Conservation (phyloP, 2,329 filamentous ascomycete genomes). For the Colletotrichum sojae region DNA sequence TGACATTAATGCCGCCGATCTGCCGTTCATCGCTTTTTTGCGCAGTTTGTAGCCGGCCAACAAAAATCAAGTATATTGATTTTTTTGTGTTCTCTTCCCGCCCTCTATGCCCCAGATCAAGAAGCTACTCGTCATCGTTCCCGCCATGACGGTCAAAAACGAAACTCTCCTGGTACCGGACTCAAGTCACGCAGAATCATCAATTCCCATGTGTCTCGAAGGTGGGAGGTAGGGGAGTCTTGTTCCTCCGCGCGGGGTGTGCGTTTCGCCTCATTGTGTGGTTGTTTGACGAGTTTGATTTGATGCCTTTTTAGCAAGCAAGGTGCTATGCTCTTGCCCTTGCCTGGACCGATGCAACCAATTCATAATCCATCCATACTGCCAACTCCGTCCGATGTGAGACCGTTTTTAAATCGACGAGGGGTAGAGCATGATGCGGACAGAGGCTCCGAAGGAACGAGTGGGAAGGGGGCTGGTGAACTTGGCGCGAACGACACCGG, state of each 20-base stretch:
- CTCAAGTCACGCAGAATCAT: conserved; percentile 39
- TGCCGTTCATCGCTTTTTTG: conserved; percentile 38
- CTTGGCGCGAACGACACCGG: conserved; percentile 96
- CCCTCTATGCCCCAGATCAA: conserved; percentile 36
- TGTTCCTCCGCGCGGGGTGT: conserved; percentile 39
- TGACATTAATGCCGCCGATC: conserved; percentile 42
- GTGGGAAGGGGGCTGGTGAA: conserved; percentile 97
- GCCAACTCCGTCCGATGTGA: conserved; percentile 71
- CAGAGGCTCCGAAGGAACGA: conserved; percentile 95
- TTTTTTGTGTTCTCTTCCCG: conserved; percentile 37
- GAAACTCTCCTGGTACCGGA: conserved; percentile 24
- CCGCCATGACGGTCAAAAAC: conserved; percentile 22
- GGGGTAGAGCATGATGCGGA: conserved; percentile 98
- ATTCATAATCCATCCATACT: conserved; percentile 73
- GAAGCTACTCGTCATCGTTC: conserved; percentile 39
- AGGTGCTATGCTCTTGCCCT: conserved; percentile 66
- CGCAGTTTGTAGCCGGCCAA: conserved; percentile 41
- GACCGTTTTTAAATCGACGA: conserved; percentile 87
- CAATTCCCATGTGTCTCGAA: conserved; percentile 38
- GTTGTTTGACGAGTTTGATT: conserved; percentile 65
- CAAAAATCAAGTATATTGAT: conserved; percentile 40
- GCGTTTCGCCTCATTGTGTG: conserved; percentile 41
- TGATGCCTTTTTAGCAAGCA: conserved; percentile 65
- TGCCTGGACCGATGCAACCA: conserved; percentile 72
- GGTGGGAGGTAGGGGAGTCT: conserved; percentile 46